phyloP scores from a whole-genome alignment of 768 basidiomycete species.

The Pholiota molesta region DNA sequence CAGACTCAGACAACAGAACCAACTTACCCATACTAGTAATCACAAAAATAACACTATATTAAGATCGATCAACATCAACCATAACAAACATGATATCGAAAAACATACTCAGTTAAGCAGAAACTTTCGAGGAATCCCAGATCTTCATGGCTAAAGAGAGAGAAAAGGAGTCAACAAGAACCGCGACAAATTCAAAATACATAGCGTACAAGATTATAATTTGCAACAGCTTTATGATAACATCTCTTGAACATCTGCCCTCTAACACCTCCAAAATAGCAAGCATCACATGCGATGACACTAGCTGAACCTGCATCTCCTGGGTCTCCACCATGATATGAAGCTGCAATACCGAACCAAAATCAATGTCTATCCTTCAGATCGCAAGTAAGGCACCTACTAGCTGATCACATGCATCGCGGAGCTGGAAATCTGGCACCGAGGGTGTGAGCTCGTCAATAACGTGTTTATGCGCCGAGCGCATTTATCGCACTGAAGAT shows the following conservation, averaged over 20 bases:
- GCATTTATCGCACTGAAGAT: conserved; percentile 90
- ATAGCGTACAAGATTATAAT: conserved; percentile 82
- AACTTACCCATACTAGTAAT: conserved; percentile 71
- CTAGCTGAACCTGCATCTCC: conserved; percentile 87
- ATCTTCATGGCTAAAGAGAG: conserved; percentile 55
- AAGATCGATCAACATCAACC: conserved; percentile 28
- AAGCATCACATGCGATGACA: conserved; percentile 93
- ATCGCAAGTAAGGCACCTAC: conserved; percentile 45
- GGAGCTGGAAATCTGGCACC: conserved; percentile 79
- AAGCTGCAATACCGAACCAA: conserved; percentile 48
- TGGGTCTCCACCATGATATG: conserved; percentile 75
- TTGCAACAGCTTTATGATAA: conserved; percentile 81
- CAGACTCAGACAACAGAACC: background rate
- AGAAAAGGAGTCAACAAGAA: conserved; percentile 30
- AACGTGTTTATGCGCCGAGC: conserved; percentile 80
- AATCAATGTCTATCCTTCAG: background rate
- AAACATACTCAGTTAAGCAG: conserved; percentile 80
- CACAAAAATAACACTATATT: conserved; percentile 83
- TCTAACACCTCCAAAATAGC: conserved; percentile 94
- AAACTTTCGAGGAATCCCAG: conserved; percentile 91
- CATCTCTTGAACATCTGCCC: conserved; percentile 82
- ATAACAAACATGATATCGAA: conserved; percentile 48
- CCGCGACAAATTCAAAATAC: background rate
- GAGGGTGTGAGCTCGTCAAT: conserved; percentile 86
- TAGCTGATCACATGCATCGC: conserved; percentile 86